These are phyloP conservation scores for Phoenix dactylifera DNA, from an alignment of 176 grass and related monocot species.

Conservation along the genomic window DNA sequence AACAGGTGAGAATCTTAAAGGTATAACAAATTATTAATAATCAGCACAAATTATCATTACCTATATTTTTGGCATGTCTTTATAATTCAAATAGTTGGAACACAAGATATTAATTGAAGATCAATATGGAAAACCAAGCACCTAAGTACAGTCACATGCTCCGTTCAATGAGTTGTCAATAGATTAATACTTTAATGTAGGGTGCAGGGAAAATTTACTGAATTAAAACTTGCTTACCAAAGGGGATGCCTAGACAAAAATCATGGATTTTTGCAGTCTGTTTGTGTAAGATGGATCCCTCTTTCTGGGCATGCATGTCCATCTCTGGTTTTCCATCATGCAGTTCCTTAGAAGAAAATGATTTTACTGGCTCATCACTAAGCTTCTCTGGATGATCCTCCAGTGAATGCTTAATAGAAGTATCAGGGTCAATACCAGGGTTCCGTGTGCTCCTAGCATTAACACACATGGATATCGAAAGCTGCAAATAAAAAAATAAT, in stretches of 20 bases:
- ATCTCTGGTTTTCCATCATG: conserved; percentile 8
- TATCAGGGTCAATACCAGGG: conserved; percentile 34
- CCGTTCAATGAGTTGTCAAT: too few species aligned
- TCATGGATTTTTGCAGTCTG: conserved; percentile 83
- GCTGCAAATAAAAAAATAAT: conserved; percentile 29
- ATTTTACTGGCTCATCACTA: conserved; percentile 24
- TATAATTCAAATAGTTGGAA: too few species aligned
- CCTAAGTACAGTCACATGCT: too few species aligned
- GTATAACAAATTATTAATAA: too few species aligned
- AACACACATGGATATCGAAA: conserved; percentile 21
- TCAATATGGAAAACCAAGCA: too few species aligned
- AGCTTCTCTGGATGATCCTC: conserved; percentile 19
- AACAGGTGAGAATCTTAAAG: too few species aligned
- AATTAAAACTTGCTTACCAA: conserved; percentile 41
- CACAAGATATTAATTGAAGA: too few species aligned
- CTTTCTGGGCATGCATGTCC: conserved; percentile 1
- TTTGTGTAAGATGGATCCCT: conserved; percentile 28
- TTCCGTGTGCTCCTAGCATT: conserved; percentile 34
- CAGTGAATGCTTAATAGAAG: conserved; percentile 22
- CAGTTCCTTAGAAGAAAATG: conserved; percentile 16
- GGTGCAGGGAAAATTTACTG: not conserved
- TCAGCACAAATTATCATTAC: too few species aligned
- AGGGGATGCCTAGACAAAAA: conserved; percentile 94
- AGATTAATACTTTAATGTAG: too few species aligned
- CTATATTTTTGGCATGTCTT: too few species aligned